phyloP scores from a whole-genome alignment of 1,139 yeast species.

The Protomyces inundatus region DNA sequence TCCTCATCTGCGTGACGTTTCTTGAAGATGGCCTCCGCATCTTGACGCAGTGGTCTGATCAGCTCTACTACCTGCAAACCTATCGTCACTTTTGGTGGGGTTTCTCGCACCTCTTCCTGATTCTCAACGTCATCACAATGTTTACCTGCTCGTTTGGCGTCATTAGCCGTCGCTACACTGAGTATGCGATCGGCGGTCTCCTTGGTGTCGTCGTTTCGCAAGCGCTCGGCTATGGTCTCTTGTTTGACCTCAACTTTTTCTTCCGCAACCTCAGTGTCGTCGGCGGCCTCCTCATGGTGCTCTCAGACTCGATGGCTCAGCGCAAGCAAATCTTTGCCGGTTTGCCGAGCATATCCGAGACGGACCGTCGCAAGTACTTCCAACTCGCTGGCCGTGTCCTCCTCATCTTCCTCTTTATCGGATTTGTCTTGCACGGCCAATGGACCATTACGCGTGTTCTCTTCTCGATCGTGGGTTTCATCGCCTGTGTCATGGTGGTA shows the following conservation, averaged over 20 bases:
- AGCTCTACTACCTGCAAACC: slow-evolving; percentile 74
- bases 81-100: slow-evolving; percentile 76
- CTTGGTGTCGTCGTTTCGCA: slow-evolving; percentile 71
- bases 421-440: slow-evolving; percentile 72
- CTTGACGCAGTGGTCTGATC: slow-evolving; percentile 84
- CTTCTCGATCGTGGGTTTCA: slow-evolving; percentile 64
- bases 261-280: slow-evolving; percentile 69
- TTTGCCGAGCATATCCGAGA: slow-evolving; percentile 69
- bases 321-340: slow-evolving; percentile 65
- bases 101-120: slow-evolving; percentile 66
- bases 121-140: slow-evolving; percentile 66
- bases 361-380: slow-evolving; percentile 78
- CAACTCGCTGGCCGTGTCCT: slow-evolving; percentile 84
- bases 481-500: slow-evolving; percentile 71
- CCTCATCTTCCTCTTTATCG: slow-evolving; percentile 76
- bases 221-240: slow-evolving; percentile 83
- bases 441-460: slow-evolving; percentile 66
- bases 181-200: slow-evolving; percentile 67
- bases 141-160: slow-evolving; percentile 64
- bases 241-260: slow-evolving; percentile 68
- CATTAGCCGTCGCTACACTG: slow-evolving; percentile 63
- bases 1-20: slow-evolving; percentile 89
- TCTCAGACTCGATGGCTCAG: slow-evolving; percentile 62
- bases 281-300: slow-evolving; percentile 86
- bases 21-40: slow-evolving; percentile 86